phyloP scores from a whole-genome alignment of 1,284 basidiomycete species.

The Agroathelia rolfsii region DNA sequence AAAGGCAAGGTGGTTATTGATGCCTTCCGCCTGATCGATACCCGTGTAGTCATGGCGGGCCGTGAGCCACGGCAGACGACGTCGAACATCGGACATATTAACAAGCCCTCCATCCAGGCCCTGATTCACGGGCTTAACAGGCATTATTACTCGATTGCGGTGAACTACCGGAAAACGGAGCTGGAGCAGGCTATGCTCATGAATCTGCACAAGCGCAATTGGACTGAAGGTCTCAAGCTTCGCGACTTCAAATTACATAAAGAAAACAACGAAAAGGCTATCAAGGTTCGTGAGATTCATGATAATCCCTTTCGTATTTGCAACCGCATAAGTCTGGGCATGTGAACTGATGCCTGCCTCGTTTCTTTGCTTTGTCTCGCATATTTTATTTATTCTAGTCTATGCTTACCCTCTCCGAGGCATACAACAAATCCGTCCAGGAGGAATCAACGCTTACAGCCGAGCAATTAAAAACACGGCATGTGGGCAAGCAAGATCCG shows the following conservation, averaged over 20 bases:
- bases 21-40: constrained; percentile 94
- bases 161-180: constrained; percentile 95
- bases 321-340: no score
- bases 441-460: constrained; percentile 87
- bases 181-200: constrained; percentile 97
- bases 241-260: constrained; percentile 83
- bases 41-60: constrained; percentile 77
- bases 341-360: no score
- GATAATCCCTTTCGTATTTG: constrained; percentile 5
- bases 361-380: constrained; percentile 6
- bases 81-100: constrained; percentile 96
- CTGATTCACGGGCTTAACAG: constrained; percentile 92
- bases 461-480: constrained; percentile 89
- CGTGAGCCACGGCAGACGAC: constrained; percentile 97
- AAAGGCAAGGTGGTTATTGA: constrained; percentile 99
- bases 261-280: constrained; percentile 79
- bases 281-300: constrained; percentile 55
- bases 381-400: constrained; percentile 38
- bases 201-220: constrained; percentile 95
- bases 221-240: constrained; percentile 91
- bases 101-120: constrained; percentile 97
- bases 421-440: constrained; percentile 93
- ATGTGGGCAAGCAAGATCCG: constrained; percentile 96
- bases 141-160: constrained; percentile 94
- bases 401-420: constrained; percentile 84